Evolutionary conservation across 176 grass and related monocot genomes (phyloP).

Genomic region (Cenchrus americanus): DNA sequence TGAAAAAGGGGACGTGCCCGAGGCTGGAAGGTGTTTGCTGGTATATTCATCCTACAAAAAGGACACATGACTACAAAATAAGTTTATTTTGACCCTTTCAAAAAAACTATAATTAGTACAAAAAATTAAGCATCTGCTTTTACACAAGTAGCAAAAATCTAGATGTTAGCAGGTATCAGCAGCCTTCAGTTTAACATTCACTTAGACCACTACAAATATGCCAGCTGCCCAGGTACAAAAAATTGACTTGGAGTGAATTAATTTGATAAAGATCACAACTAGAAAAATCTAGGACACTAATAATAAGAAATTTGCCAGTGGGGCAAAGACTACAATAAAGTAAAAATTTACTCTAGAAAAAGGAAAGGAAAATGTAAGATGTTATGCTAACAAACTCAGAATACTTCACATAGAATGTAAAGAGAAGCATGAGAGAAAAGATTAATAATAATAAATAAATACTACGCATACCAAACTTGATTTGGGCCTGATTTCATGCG

Average conservation of each 20-base stretch:
- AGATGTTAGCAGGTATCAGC: conserved; percentile 6
- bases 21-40: conserved; percentile 87
- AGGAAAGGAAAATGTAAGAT: conserved; percentile 29
- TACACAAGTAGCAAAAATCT: background rate
- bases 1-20: conserved; percentile 90
- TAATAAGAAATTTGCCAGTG: conserved; percentile 1
- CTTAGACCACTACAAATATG: background rate
- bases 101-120: conserved; percentile 5
- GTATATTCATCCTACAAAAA: conserved; percentile 74
- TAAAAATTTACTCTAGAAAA: background rate
- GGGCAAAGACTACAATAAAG: background rate
- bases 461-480: conserved; percentile 81
- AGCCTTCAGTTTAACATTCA: conserved; percentile 7
- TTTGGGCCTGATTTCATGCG: conserved; percentile 86
- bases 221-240: background rate
- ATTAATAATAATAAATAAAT: conserved; percentile 32
- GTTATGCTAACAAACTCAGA: background rate
- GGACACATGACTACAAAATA: conserved; percentile 19
- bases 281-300: conserved; percentile 17
- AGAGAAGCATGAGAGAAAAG: too few species aligned
- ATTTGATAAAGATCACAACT: conserved; percentile 13
- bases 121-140: conserved; percentile 18
- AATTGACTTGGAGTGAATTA: conserved; percentile 14
- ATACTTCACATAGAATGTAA: background rate
- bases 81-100: background rate